Percentiles rank a stretch among this genome's conserved stretches.
Evolutionary conservation across 805 yeast genomes (phyloP).

Genomic region (Pichia heedii): DNA sequence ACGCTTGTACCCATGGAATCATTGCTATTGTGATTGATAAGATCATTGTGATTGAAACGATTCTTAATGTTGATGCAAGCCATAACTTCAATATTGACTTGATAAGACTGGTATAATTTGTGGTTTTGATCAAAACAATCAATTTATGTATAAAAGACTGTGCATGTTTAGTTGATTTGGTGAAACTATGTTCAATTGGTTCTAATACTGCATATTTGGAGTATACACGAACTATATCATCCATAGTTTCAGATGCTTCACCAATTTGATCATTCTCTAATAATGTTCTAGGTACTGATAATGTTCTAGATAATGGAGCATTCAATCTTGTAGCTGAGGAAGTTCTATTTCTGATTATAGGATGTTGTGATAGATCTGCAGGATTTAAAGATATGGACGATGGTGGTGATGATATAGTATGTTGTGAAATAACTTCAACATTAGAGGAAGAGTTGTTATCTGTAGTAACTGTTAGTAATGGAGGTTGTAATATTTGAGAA

Average conservation of each 20-base stretch:
- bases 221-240: conserved; percentile 41
- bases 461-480: neutral
- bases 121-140: neutral
- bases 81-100: conserved; percentile 7
- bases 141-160: conserved; percentile 1
- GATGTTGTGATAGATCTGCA: neutral
- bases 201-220: conserved; percentile 35
- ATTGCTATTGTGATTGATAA: conserved; percentile 58
- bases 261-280: conserved; percentile 15
- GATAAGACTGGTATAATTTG: conserved; percentile 3
- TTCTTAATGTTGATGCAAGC: conserved; percentile 47
- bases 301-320: conserved; percentile 4
- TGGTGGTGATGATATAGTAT: neutral
- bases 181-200: conserved; percentile 10
- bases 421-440: too few species aligned
- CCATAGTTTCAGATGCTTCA: conserved; percentile 28
- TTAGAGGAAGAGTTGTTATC: neutral
- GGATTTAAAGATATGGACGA: neutral
- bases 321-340: neutral
- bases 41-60: conserved; percentile 65
- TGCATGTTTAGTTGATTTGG: neutral
- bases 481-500: neutral
- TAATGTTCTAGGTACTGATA: conserved; percentile 14
- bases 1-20: conserved; percentile 76
- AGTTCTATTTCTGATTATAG: neutral